phyloP scores from a whole-genome alignment of 192 early-diverging fungal species.

The Lobosporangium transversale region DNA sequence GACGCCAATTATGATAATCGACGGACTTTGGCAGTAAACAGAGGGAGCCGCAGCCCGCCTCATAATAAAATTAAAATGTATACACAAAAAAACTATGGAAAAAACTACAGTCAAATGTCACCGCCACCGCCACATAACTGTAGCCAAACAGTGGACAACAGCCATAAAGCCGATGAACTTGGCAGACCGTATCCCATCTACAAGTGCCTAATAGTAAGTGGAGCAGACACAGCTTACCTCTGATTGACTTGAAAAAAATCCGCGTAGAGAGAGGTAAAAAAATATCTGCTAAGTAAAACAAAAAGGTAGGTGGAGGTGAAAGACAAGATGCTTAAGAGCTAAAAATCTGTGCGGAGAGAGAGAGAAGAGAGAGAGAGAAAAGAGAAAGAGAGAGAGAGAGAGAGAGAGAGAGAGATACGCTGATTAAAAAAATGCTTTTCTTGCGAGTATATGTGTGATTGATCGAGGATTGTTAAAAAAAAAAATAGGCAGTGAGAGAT shows the following conservation, averaged over 20 bases:
- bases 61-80: conserved; percentile 1
- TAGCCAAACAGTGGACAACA: conserved; percentile 5
- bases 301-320: neutral
- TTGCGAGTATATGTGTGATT: too few relatives aligned
- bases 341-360: too few relatives aligned
- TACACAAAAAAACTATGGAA: neutral
- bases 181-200: conserved; percentile 1
- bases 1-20: neutral
- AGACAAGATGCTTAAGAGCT: neutral
- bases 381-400: too few relatives aligned
- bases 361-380: too few relatives aligned
- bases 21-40: conserved; percentile 24
- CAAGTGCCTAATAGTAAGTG: neutral
- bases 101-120: neutral
- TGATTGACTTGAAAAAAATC: neutral
- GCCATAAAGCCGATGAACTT: neutral
- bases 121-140: conserved; percentile 7
- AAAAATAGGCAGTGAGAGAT: too few relatives aligned
- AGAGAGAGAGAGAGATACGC: too few relatives aligned
- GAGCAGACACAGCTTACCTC: neutral
- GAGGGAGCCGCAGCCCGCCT: conserved; percentile 18
- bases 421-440: too few relatives aligned
- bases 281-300: neutral
- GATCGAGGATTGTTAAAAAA: too few relatives aligned
- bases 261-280: neutral